A percentile compares a stretch with the other conserved stretches of the same genome.
Conservation (phyloP, 495 filamentous ascomycete genomes). For the Bathelium albidoporum region DNA sequence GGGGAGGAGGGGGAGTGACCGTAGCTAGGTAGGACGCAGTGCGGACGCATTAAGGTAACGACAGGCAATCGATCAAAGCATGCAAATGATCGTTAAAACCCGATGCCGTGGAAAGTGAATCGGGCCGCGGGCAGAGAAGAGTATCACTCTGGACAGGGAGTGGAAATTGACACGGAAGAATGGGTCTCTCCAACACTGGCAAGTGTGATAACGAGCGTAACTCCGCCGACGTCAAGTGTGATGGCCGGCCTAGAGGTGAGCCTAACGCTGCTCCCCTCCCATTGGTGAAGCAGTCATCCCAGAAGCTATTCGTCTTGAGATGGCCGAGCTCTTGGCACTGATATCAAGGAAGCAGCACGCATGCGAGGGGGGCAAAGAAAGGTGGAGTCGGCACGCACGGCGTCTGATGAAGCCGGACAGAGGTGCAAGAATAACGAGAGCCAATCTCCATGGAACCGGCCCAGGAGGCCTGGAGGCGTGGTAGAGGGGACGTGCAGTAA, state of each 20-base stretch:
- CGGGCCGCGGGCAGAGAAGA: background rate
- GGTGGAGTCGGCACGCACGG: background rate
- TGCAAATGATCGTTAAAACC: background rate
- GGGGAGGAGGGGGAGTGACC: background rate
- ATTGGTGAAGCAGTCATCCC: background rate
- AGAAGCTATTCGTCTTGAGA: background rate
- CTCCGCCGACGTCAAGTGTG: background rate
- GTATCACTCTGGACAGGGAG: background rate
- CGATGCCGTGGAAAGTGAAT: background rate
- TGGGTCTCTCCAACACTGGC: background rate
- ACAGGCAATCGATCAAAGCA: background rate
- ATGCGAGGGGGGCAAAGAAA: background rate
- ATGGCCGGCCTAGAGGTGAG: background rate
- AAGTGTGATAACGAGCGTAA: background rate
- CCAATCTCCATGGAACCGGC: background rate
- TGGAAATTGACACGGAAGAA: constrained; percentile 4
- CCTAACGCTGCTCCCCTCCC: background rate
- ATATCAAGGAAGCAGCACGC: background rate
- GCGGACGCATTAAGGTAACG: background rate
- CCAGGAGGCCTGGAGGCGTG: background rate
- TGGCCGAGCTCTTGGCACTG: background rate
- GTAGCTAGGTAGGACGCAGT: background rate
- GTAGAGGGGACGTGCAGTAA: constrained; percentile 1
- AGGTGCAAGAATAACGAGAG: background rate
- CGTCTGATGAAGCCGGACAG: constrained; percentile 1